Base-by-base conservation (phyloP, 805 yeast species). In the Yarrowia yakushimensis region DNA sequence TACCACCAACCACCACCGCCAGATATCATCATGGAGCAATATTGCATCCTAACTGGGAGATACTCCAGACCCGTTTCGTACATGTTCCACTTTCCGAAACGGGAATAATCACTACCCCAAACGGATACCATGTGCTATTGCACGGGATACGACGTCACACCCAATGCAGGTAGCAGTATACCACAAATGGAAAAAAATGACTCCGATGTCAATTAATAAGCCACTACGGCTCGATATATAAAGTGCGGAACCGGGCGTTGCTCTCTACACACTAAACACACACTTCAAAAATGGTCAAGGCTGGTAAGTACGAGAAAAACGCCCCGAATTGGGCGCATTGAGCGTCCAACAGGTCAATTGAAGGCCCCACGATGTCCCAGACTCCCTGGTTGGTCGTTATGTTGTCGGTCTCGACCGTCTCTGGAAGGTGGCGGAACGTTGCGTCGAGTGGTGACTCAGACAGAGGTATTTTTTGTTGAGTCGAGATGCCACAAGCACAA, bases 271-370 rank as follows among this genome's bases (percentile, higher is more conserved):
- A 52, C 42, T 33, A 23, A 52, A 52, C 59, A 34, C 59, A 52
- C 57, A 52, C 59, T n/a, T 25, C 43, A 65, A 79, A 70, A 73
- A 83, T 83, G 86, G 86, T 83, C 67, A 82, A 82, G 77, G 86
- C 86, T 73, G 85, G 86, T 82, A 81, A 68, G 85, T 81, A 63
- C 27, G 55, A 36, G 22, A 27, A 30, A n/a, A 23, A 41, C 10
- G 18, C 27, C 8, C 28, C 18, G 12, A 22, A 22, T 22, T 13
- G 43, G 43, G 43, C 43, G 8, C 5, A 39, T 39, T 39, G 43
- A 39, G 43, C 17, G n/a, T 9, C 27, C 23, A 8, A 10, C 45
- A 1, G 30, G 30, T 9, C 45, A 41, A 41, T 41, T 41, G 45
- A 15, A 3, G 28, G 45, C 28, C 8, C 2, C n/a, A 3, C 28